phyloP scores from a whole-genome alignment of 495 filamentous ascomycete genomes.

The Terfezia boudieri region DNA sequence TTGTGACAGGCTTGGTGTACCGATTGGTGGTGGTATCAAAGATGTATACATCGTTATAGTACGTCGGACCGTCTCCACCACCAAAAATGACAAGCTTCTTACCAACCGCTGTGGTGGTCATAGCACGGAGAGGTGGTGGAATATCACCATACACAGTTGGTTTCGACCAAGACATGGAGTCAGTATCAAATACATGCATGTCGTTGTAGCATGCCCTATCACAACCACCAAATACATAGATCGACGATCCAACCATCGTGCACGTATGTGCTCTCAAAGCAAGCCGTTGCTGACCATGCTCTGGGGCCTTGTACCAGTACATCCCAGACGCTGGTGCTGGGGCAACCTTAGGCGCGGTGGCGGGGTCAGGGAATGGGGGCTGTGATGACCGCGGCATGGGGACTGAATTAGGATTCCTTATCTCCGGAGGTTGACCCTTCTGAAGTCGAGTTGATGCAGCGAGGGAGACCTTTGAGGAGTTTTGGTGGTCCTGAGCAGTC shows the following conservation, averaged over 20 bases:
- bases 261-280: slow-evolving; percentile 40
- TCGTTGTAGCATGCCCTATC: slow-evolving; percentile 43
- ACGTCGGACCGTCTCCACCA: slow-evolving; percentile 41
- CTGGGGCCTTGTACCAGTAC: slow-evolving; percentile 42
- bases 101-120: slow-evolving; percentile 43
- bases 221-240: slow-evolving; percentile 46
- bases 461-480: slow-evolving; percentile 14
- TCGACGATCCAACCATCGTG: slow-evolving; percentile 35
- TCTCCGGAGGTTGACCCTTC: no score
- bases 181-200: slow-evolving; percentile 40
- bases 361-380: slow-evolving; percentile 34
- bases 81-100: slow-evolving; percentile 45
- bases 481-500: slow-evolving; percentile 13
- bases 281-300: slow-evolving; percentile 33
- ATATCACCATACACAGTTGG: slow-evolving; percentile 37
- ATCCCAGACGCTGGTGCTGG: slow-evolving; percentile 41
- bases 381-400: slow-evolving; percentile 10
- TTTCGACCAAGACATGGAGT: slow-evolving; percentile 39
- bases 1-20: slow-evolving; percentile 30
- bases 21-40: slow-evolving; percentile 40
- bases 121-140: slow-evolving; percentile 38
- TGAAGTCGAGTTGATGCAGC: slow-evolving; percentile 5
- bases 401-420: slow-evolving; percentile 5
- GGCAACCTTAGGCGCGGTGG: slow-evolving; percentile 33
- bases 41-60: slow-evolving; percentile 48